Percentiles rank a stretch among this genome's conserved stretches.
phyloP scores from a whole-genome alignment of 106 monocot species.

The Dactylorhiza incarnata region DNA sequence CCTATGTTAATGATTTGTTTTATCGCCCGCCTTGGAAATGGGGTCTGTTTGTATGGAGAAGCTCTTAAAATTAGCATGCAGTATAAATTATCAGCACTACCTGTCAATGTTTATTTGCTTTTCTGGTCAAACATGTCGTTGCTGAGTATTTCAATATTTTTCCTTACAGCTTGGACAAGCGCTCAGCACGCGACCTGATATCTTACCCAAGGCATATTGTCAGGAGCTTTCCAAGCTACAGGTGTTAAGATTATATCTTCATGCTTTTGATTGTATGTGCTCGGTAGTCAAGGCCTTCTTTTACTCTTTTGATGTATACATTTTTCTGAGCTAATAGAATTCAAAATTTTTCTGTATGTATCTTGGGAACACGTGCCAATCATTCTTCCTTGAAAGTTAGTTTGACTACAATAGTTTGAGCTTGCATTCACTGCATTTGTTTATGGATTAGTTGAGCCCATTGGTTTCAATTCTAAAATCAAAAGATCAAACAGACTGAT shows the following conservation, averaged over 20 bases:
- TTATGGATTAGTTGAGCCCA: background rate
- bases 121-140: background rate
- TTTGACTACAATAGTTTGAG: background rate
- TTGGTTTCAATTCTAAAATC: too few species aligned
- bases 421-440: background rate
- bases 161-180: constrained; percentile 78
- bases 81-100: background rate
- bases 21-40: background rate
- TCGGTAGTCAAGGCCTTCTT: background rate
- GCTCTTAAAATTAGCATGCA: background rate
- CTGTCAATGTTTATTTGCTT: background rate
- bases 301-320: background rate
- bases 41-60: background rate
- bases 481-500: too few species aligned
- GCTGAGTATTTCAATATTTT: constrained; percentile 3
- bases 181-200: constrained; percentile 87
- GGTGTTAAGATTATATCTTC: constrained; percentile 24
- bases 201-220: constrained; percentile 78
- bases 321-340: too few species aligned
- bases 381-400: background rate
- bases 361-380: background rate
- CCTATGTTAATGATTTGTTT: background rate
- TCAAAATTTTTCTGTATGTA: background rate
- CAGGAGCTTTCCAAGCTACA: constrained; percentile 89
- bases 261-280: background rate